Conservation (phyloP, 129 eudicot genomes). For the Solidago caesia region DNA sequence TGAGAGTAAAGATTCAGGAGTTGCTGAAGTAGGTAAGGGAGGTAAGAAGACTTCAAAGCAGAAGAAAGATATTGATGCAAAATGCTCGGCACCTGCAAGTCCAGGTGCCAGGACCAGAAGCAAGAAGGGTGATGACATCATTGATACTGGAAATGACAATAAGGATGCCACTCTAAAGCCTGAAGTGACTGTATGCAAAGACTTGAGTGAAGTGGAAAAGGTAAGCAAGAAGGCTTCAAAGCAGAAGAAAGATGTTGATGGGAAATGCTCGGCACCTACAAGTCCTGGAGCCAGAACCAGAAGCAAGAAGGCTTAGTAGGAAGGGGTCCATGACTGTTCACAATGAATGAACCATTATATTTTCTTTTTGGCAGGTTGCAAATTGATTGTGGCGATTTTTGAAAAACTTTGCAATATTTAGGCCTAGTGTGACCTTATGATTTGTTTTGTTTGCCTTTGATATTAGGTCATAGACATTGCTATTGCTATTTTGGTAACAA, state of each 20-base stretch:
- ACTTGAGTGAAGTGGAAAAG: conserved; percentile 6
- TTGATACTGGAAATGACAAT: not conserved
- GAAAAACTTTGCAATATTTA: conserved; percentile 6
- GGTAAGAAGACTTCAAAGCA: conserved; percentile 15
- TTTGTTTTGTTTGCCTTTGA: not conserved
- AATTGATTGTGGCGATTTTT: conserved; percentile 2
- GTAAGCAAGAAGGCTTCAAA: conserved; percentile 13
- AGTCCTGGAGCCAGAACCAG: conserved; percentile 27
- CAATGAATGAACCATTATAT: conserved; percentile 1
- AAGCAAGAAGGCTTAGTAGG: conserved; percentile 31
- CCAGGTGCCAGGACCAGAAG: conserved; percentile 28
- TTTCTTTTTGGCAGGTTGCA: conserved; percentile 7
- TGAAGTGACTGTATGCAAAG: conserved; percentile 16
- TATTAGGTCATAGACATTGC: conserved; percentile 19
- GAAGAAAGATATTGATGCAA: conserved; percentile 22
- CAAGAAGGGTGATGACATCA: conserved; percentile 28
- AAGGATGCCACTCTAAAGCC: not conserved
- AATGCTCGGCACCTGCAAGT: conserved; percentile 12
- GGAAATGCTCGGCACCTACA: conserved; percentile 4
- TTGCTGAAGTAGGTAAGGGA: conserved; percentile 16
- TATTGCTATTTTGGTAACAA: conserved; percentile 17
- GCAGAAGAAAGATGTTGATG: conserved; percentile 25
- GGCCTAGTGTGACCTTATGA: not conserved
- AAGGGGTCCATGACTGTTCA: not conserved
- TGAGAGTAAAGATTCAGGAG: conserved; percentile 10